Evolutionary conservation across 2,329 filamentous ascomycete genomes (phyloP).

Genomic region (Claviceps sp.): DNA sequence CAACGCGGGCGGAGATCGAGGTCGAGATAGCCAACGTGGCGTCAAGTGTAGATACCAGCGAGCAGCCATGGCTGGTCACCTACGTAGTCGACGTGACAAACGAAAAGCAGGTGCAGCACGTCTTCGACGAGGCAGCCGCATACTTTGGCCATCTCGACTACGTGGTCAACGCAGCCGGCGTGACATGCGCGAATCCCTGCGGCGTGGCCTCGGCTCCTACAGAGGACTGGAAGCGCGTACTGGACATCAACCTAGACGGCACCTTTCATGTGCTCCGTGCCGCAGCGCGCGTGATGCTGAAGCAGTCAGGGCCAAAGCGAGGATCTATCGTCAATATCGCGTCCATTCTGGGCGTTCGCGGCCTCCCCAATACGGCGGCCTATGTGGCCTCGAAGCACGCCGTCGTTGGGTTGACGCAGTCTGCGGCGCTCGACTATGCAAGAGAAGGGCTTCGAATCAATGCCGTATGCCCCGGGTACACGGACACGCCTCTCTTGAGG

Average conservation of each 20-base stretch:
- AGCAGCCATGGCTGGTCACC: neutral
- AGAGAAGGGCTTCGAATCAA: conserved; percentile 42
- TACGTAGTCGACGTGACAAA: conserved; percentile 16
- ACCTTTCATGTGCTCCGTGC: conserved; percentile 29
- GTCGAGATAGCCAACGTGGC: neutral
- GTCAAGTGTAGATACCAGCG: too few species aligned
- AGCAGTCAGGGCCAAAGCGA: neutral
- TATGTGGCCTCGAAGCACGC: conserved; percentile 41
- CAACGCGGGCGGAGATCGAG: conserved; percentile 12
- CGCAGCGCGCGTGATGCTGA: neutral
- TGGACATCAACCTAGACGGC: conserved; percentile 29
- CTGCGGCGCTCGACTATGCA: conserved; percentile 39
- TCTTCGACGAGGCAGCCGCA: conserved; percentile 14
- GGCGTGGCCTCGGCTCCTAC: conserved; percentile 23
- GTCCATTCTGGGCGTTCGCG: conserved; percentile 33
- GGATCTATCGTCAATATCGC: neutral
- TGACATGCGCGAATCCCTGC: conserved; percentile 21
- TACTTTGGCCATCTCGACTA: conserved; percentile 26
- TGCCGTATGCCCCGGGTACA: conserved; percentile 43
- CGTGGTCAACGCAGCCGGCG: conserved; percentile 27
- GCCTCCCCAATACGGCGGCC: conserved; percentile 23
- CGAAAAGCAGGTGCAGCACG: conserved; percentile 11
- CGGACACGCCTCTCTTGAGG: conserved; percentile 26
- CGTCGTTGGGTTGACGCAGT: conserved; percentile 38
- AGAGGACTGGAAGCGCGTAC: conserved; percentile 24